These are phyloP conservation scores for Triadica sebifera DNA, from an alignment of 345 rosid species.

Conservation along the genomic window DNA sequence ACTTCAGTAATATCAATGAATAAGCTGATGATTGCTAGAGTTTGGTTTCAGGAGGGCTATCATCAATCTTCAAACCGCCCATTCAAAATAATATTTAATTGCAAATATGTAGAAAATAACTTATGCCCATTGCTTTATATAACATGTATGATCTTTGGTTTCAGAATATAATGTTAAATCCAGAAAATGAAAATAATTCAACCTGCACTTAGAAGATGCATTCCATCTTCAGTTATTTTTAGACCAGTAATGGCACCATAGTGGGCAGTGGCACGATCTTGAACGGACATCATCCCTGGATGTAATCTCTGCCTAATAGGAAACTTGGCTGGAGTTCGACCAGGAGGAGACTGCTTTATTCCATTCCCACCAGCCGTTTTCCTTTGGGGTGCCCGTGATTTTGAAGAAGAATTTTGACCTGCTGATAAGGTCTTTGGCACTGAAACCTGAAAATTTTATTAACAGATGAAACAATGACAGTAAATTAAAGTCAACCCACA, in stretches of 20 bases:
- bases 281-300: conserved; percentile 78
- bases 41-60: background rate
- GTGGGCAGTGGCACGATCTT: conserved; percentile 90
- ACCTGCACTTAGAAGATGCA: conserved; percentile 98
- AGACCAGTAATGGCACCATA: conserved; percentile 90
- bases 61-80: background rate
- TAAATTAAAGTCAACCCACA: background rate
- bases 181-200: conserved; percentile 16
- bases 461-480: background rate
- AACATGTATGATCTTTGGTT: background rate
- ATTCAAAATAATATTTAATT: background rate
- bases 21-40: background rate
- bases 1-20: background rate
- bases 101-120: background rate
- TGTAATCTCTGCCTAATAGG: conserved; percentile 65
- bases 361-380: conserved; percentile 54
- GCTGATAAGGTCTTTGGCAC: conserved; percentile 41
- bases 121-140: background rate
- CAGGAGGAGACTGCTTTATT: conserved; percentile 47
- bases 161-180: background rate
- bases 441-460: conserved; percentile 38
- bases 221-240: conserved; percentile 79
- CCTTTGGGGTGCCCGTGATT: conserved; percentile 41
- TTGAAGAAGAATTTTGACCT: conserved; percentile 38
- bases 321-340: conserved; percentile 52